phyloP scores from a whole-genome alignment of 768 basidiomycete species.

The Lentinula aciculospora region DNA sequence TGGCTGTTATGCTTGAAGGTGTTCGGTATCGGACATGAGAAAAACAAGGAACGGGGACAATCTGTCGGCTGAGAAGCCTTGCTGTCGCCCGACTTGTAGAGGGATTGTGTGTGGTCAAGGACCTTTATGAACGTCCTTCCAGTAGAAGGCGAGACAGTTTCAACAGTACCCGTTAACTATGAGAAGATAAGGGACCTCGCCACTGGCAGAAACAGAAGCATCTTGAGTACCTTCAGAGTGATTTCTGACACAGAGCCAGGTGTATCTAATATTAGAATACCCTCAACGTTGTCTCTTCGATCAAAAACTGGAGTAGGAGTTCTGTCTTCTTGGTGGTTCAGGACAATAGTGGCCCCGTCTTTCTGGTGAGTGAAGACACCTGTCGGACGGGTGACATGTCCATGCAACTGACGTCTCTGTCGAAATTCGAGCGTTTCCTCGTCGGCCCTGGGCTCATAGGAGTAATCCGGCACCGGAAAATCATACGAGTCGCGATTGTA shows the following conservation, averaged over 20 bases:
- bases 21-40: not conserved
- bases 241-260: not conserved
- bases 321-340: constrained; percentile 5
- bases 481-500: not conserved
- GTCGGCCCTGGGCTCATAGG: constrained; percentile 1
- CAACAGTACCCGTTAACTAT: not conserved
- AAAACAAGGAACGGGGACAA: not conserved
- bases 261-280: not conserved
- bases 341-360: not conserved
- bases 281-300: not conserved
- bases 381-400: not conserved
- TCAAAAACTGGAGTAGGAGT: not conserved
- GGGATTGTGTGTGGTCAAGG: not conserved
- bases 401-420: not conserved
- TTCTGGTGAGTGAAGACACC: constrained; percentile 2
- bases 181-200: not conserved
- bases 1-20: not conserved
- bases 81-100: not conserved
- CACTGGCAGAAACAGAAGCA: too few species aligned
- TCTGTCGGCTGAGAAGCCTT: not conserved
- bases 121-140: not conserved
- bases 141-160: not conserved
- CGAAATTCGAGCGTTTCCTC: constrained; percentile 1
- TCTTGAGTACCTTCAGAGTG: not conserved
- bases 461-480: not conserved